Percentiles rank a stretch among this genome's conserved stretches.
Evolutionary conservation across 2,329 filamentous ascomycete genomes (phyloP).

Genomic region (Aspergillus novofumigatus): DNA sequence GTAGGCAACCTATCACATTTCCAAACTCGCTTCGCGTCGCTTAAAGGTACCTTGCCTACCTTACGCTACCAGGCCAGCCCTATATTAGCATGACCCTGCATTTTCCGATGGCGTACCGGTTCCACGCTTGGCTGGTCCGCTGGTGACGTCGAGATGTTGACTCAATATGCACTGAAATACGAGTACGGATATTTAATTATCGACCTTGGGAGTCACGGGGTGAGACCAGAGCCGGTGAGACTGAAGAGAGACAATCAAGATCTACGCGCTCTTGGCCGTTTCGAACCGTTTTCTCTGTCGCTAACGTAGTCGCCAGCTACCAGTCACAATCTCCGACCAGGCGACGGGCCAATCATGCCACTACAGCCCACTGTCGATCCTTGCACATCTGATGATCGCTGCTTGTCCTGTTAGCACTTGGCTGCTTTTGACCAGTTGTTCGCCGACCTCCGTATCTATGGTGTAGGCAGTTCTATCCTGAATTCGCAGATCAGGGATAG

Average conservation of each 20-base stretch:
- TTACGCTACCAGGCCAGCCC: neutral
- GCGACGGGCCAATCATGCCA: neutral
- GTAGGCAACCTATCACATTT: neutral
- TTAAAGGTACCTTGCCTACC: too few species aligned
- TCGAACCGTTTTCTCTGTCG: neutral
- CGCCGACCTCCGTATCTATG: too few species aligned
- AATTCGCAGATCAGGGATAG: neutral
- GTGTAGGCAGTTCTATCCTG: neutral
- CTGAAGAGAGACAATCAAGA: too few species aligned
- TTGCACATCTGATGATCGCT: neutral
- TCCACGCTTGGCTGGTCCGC: neutral
- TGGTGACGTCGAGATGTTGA: neutral
- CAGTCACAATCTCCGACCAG: neutral
- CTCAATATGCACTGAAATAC: too few species aligned
- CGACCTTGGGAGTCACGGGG: neutral
- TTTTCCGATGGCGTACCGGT: neutral
- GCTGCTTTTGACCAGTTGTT: too few species aligned
- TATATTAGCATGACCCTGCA: neutral
- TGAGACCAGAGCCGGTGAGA: too few species aligned
- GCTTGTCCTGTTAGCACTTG: neutral
- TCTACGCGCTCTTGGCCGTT: neutral
- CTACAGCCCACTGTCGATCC: neutral
- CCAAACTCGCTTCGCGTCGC: neutral
- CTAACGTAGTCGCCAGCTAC: too few species aligned
- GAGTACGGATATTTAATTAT: too few species aligned